These are phyloP conservation scores for Bromus sterilis DNA, from an alignment of 176 grass and related monocot genomes.

Conservation along the genomic window DNA sequence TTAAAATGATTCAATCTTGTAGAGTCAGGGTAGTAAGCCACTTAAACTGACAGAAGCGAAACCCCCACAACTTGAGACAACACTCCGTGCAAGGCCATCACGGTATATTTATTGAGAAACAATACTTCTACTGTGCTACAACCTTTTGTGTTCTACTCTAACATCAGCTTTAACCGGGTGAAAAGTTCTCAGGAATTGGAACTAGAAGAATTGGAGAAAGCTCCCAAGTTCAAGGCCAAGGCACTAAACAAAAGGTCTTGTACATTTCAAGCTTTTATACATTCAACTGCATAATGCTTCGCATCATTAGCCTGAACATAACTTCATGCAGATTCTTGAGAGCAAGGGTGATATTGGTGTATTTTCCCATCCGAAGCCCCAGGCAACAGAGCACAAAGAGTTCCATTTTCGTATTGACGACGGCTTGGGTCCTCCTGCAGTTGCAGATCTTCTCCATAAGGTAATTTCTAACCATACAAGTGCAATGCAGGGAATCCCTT, in stretches of 20 bases:
- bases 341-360: slow-evolving; percentile 50
- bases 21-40: slow-evolving; percentile 49
- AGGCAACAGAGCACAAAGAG: slow-evolving; percentile 51
- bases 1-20: slow-evolving; percentile 27
- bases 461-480: slow-evolving; percentile 20
- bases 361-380: slow-evolving; percentile 39
- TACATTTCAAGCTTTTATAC: background rate
- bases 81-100: slow-evolving; percentile 58
- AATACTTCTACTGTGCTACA: background rate
- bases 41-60: slow-evolving; percentile 48
- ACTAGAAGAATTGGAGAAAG: slow-evolving; percentile 79
- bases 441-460: slow-evolving; percentile 71
- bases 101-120: slow-evolving; percentile 32
- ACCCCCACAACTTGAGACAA: slow-evolving; percentile 70
- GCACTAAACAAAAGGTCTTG: slow-evolving; percentile 76
- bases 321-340: slow-evolving; percentile 73
- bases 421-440: slow-evolving; percentile 63
- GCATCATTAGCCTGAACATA: background rate
- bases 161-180: slow-evolving; percentile 43
- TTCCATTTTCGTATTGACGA: slow-evolving; percentile 73
- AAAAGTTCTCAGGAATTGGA: slow-evolving; percentile 87
- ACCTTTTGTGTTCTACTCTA: background rate
- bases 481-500: background rate
- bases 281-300: slow-evolving; percentile 7
- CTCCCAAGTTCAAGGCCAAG: slow-evolving; percentile 86